These are phyloP conservation scores for Leccinum rimulosum DNA, from an alignment of 768 basidiomycete species.

Conservation along the genomic window DNA sequence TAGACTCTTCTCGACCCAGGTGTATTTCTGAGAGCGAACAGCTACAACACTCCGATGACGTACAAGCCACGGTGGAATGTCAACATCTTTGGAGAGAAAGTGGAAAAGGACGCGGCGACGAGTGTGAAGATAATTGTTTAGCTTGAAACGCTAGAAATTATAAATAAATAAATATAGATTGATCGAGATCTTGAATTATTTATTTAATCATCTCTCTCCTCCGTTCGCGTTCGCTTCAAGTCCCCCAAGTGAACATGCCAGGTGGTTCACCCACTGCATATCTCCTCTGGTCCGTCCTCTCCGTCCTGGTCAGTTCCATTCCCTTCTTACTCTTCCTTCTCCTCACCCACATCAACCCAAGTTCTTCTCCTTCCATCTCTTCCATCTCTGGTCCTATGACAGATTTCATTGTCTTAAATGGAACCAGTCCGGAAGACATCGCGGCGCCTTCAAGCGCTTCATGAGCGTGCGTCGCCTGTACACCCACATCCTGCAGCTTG, in stretches of 20 bases:
- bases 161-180: not conserved
- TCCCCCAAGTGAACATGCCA: conserved; percentile 50
- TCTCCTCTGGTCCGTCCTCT: conserved; percentile 73
- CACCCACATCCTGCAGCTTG: not conserved
- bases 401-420: conserved; percentile 71
- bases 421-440: conserved; percentile 66
- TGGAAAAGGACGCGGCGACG: conserved; percentile 43
- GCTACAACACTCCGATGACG: conserved; percentile 59
- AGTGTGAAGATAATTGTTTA: conserved; percentile 32
- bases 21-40: conserved; percentile 1
- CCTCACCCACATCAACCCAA: conserved; percentile 21
- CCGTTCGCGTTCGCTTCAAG: not conserved
- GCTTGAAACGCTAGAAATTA: not conserved
- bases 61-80: conserved; percentile 69
- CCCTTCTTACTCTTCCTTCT: not conserved
- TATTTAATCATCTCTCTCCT: not conserved
- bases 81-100: conserved; percentile 63
- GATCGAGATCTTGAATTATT: conserved; percentile 10
- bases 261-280: conserved; percentile 72
- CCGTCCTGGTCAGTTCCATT: conserved; percentile 50
- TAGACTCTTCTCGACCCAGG: not conserved
- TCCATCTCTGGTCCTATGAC: conserved; percentile 83
- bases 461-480: conserved; percentile 68
- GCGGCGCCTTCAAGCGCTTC: conserved; percentile 82
- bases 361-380: conserved; percentile 67